Evolutionary conservation across 2,329 filamentous ascomycete genomes (phyloP), one percentile per base, ranked within the genome.

Genomic region (Sphaerulina populicola): DNA sequence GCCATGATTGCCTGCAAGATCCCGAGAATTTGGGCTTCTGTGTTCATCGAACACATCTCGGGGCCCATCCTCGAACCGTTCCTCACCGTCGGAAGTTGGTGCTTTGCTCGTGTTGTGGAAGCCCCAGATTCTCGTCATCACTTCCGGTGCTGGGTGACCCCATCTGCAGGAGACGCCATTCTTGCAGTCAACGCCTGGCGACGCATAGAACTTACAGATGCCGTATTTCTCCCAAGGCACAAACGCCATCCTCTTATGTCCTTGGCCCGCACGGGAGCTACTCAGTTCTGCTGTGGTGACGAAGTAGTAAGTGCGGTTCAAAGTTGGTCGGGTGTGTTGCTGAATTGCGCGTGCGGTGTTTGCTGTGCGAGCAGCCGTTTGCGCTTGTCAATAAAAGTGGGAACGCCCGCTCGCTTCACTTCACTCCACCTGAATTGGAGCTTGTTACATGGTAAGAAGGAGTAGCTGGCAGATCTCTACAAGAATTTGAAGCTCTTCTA

Each of bases 211-310:
- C 45, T 53, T 56, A 57, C 60, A 63, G 41, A 63, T 61, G 39
- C 59, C 58, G n/a, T 55, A 50, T 11, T 52, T 44, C 37, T 53
- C 47, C 60, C 60, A 63, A 27, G 54, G 47, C 11, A 63, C 56
- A 51, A 48, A 58, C 12, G 57, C 54, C 60, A 61, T 62, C 33
- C 10, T 39, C 33, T 10, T 47, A 27, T 27, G 3, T 27, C 6
- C 23, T 27, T 27, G 23, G 23, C 23, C 23, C 23, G 5, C 23
- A 7, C 23, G 23, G 23, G 6, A 27, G 23, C 23, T 27, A 27
- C 3, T 27, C 23, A 27, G 23, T 27, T 27, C 23, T 27, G 23
- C 23, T 27, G 23, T 7, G 23, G 23, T 27, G 4, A 27, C 1
- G 23, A 27, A 27, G 35, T 23, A 23, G 37, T 6, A 5, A 4